These are phyloP conservation scores for Chytriomyces confervae DNA, from an alignment of 192 early-diverging fungal species.

Conservation along the genomic window DNA sequence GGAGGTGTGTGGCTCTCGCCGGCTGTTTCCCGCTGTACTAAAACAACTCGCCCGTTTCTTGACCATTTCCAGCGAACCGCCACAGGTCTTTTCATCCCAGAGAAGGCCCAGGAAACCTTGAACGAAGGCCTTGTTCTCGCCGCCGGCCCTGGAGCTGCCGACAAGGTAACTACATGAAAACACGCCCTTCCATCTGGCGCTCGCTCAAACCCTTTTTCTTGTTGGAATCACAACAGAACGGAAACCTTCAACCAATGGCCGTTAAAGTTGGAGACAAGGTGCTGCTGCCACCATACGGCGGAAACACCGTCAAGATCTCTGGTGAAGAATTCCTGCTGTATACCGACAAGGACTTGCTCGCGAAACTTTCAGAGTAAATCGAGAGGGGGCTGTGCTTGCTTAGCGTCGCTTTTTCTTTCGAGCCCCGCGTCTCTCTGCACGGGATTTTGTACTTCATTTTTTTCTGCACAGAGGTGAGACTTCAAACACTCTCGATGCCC, in stretches of 20 bases:
- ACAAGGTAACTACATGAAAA: slow-evolving; percentile 56
- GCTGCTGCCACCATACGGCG: slow-evolving; percentile 94
- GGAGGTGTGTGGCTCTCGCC: slow-evolving; percentile 57
- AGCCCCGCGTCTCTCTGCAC: neutral
- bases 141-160: slow-evolving; percentile 87
- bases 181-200: neutral
- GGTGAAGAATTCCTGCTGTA: slow-evolving; percentile 90
- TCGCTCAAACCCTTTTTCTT: slow-evolving; percentile 13
- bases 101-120: slow-evolving; percentile 96
- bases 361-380: slow-evolving; percentile 71
- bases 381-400: neutral
- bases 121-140: slow-evolving; percentile 97
- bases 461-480: no score
- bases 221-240: slow-evolving; percentile 63
- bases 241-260: slow-evolving; percentile 77
- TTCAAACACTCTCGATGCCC: no score
- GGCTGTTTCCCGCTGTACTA: neutral
- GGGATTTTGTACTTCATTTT: no score
- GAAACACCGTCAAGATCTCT: slow-evolving; percentile 88
- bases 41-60: neutral
- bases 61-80: slow-evolving; percentile 79
- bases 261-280: slow-evolving; percentile 93
- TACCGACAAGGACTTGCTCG: slow-evolving; percentile 93
- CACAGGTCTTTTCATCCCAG: slow-evolving; percentile 94
- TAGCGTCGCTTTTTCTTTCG: neutral